A percentile compares a stretch with the other conserved stretches of the same genome.
Evolutionary conservation across 1,284 basidiomycete genomes (phyloP).

Genomic region (Puccinia coronata): DNA sequence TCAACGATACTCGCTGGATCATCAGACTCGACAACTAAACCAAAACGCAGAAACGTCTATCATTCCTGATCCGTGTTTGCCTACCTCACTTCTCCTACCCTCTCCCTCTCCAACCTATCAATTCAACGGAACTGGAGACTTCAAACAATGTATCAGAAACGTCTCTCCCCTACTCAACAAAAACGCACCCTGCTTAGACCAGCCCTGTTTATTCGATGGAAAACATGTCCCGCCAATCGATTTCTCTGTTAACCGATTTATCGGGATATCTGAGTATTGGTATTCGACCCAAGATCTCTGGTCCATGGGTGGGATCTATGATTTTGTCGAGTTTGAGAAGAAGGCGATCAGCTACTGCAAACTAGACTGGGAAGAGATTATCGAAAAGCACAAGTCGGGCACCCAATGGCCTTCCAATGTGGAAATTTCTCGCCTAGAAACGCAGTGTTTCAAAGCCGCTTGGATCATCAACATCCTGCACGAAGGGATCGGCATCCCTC

Average conservation of each 20-base stretch:
- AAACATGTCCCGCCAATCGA: constrained; percentile 71
- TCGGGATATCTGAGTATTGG: constrained; percentile 99
- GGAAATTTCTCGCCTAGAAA: constrained; percentile 79
- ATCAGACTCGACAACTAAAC: not conserved
- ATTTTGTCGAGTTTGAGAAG: constrained; percentile 92
- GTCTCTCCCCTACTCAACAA: constrained; percentile 83
- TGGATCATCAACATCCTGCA: constrained; percentile 97
- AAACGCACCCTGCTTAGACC: constrained; percentile 74
- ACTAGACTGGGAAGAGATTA: constrained; percentile 75
- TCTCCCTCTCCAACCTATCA: constrained; percentile 65
- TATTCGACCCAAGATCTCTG: constrained; percentile 96
- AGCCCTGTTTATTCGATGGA: constrained; percentile 95
- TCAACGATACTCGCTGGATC: constrained; percentile 60
- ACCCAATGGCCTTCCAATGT: constrained; percentile 62
- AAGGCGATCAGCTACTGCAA: constrained; percentile 84
- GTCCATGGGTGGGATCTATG: constrained; percentile 77
- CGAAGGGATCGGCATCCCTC: constrained; percentile 91
- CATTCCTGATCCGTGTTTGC: constrained; percentile 85
- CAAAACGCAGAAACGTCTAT: constrained; percentile 15
- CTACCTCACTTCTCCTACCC: constrained; percentile 68
- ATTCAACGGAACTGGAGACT: constrained; percentile 86
- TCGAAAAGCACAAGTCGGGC: constrained; percentile 66
- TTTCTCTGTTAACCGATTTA: constrained; percentile 65
- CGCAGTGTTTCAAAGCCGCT: constrained; percentile 99
- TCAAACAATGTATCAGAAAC: constrained; percentile 74